Conservation (phyloP, 2,329 filamentous ascomycete genomes). For the Hysterium pulicare region DNA sequence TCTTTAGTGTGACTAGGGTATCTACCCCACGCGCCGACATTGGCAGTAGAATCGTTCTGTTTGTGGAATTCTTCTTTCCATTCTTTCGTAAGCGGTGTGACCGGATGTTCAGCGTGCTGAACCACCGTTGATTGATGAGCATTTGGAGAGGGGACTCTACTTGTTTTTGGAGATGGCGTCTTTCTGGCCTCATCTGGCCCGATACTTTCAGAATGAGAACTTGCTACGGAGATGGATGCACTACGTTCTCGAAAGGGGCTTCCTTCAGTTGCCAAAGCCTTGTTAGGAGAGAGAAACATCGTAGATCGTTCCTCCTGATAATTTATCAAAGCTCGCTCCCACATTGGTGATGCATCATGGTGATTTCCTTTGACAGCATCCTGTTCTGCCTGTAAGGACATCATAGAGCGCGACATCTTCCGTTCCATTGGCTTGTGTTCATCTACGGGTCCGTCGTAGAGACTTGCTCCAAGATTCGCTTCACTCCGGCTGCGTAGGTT, state of each 20-base stretch:
- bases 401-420: slow-evolving; percentile 27
- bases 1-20: slow-evolving; percentile 47
- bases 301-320: slow-evolving; percentile 34
- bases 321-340: slow-evolving; percentile 35
- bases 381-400: slow-evolving; percentile 28
- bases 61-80: slow-evolving; percentile 20
- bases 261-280: slow-evolving; percentile 21
- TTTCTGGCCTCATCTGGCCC: neutral
- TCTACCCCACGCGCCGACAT: slow-evolving; percentile 43
- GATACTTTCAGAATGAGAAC: neutral
- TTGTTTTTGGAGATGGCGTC: neutral
- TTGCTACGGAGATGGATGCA: slow-evolving; percentile 14
- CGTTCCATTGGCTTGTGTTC: slow-evolving; percentile 16
- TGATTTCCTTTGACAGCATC: slow-evolving; percentile 17
- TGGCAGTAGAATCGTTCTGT: slow-evolving; percentile 21
- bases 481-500: slow-evolving; percentile 32
- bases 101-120: neutral
- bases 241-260: slow-evolving; percentile 33
- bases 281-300: slow-evolving; percentile 32
- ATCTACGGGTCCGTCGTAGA: slow-evolving; percentile 5
- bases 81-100: slow-evolving; percentile 8
- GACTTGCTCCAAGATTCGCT: slow-evolving; percentile 15
- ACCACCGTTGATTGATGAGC: neutral
- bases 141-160: neutral
- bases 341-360: slow-evolving; percentile 25